A percentile compares a stretch with the other conserved stretches of the same genome.
These are phyloP conservation scores for Rhododendron williamsianum DNA, from an alignment of 148 eudicot genomes.

Conservation along the genomic window DNA sequence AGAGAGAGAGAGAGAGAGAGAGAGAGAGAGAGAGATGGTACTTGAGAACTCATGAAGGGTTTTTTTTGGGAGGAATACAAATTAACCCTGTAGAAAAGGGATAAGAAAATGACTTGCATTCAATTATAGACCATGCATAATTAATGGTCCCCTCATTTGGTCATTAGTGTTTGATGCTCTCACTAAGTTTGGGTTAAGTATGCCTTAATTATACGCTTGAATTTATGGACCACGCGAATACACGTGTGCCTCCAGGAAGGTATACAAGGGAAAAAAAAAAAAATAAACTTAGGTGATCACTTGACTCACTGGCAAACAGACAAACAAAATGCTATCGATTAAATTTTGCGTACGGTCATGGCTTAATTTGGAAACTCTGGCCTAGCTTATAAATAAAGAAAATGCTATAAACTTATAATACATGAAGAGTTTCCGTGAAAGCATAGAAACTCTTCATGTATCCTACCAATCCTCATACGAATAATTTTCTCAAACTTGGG, in stretches of 20 bases:
- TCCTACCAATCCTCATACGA: no score
- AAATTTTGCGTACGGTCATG: background rate
- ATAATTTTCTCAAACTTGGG: no score
- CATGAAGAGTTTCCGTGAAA: no score
- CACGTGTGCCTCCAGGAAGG: slow-evolving; percentile 24
- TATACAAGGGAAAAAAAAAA: background rate
- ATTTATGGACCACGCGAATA: slow-evolving; percentile 13
- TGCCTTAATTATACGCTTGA: slow-evolving; percentile 9
- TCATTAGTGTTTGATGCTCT: slow-evolving; percentile 17
- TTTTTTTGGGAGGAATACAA: background rate
- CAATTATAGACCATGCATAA: slow-evolving; percentile 1
- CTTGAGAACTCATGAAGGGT: background rate
- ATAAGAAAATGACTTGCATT: slow-evolving; percentile 18
- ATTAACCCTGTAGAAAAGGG: background rate
- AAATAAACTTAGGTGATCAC: background rate
- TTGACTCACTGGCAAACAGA: background rate
- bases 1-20: no score
- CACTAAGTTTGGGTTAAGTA: slow-evolving; percentile 16
- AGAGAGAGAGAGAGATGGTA: no score
- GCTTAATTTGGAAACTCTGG: background rate
- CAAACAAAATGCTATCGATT: background rate
- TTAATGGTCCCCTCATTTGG: slow-evolving; percentile 27
- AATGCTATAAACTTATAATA: background rate
- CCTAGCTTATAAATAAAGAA: background rate
- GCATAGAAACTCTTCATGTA: no score